phyloP scores from a whole-genome alignment of 2,329 filamentous ascomycete species.

The Pseudocercospora musae region DNA sequence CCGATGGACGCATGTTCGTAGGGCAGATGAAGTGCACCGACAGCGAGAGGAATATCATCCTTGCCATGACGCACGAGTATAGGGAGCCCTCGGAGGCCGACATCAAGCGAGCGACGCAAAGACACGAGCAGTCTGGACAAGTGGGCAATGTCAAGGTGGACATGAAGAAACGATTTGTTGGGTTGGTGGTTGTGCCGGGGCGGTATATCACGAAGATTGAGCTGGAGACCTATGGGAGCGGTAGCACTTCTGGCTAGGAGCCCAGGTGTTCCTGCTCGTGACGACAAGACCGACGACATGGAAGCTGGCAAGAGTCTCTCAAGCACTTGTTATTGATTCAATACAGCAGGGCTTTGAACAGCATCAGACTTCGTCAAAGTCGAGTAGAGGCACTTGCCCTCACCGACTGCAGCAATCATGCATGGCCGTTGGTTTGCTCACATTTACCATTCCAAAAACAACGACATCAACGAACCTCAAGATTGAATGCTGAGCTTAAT shows the following conservation, averaged over 20 bases:
- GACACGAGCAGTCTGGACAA: conserved; percentile 30
- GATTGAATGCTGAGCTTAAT: neutral
- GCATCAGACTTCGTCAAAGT: neutral
- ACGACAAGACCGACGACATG: neutral
- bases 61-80: conserved; percentile 85
- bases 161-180: conserved; percentile 82
- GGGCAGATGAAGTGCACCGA: conserved; percentile 95
- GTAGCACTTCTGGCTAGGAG: neutral
- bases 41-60: conserved; percentile 76
- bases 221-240: conserved; percentile 60
- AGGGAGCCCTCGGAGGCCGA: conserved; percentile 60
- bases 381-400: neutral
- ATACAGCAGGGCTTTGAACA: neutral
- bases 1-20: conserved; percentile 82
- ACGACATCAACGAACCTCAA: neutral
- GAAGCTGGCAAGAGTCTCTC: neutral
- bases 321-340: too few relatives aligned
- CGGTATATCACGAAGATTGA: conserved; percentile 84
- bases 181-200: conserved; percentile 84
- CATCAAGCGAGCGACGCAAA: conserved; percentile 38
- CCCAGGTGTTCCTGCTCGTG: neutral
- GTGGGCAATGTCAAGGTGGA: conserved; percentile 55
- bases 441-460: neutral
- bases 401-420: neutral
- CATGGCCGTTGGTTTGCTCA: neutral